Percentiles rank a stretch among this genome's conserved stretches.
phyloP scores from a whole-genome alignment of 768 basidiomycete genomes.

The Exidia glandulosa region DNA sequence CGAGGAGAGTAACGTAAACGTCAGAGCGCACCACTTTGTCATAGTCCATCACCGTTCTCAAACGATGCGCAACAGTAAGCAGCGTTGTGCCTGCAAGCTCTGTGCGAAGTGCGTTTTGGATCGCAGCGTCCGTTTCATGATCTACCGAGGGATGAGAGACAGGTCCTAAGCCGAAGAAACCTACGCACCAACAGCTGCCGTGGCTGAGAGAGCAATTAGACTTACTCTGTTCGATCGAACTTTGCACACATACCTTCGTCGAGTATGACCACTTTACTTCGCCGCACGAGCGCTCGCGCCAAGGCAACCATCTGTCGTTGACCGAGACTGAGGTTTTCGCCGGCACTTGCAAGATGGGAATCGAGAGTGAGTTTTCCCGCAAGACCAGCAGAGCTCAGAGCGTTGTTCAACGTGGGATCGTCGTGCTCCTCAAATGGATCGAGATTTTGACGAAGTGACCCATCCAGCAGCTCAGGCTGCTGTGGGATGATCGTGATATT shows the following conservation, averaged over 20 bases:
- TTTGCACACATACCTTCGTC: conserved; percentile 34
- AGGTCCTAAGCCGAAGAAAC: not conserved
- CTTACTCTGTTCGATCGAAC: not conserved
- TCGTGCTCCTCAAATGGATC: conserved; percentile 49
- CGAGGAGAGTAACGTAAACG: not conserved
- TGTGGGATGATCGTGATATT: conserved; percentile 24
- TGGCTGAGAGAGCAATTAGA: conserved; percentile 15
- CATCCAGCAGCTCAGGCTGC: conserved; percentile 29
- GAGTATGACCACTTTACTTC: conserved; percentile 44
- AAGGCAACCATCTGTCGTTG: conserved; percentile 39
- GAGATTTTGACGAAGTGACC: conserved; percentile 46
- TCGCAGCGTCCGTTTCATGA: conserved; percentile 43
- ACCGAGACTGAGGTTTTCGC: conserved; percentile 28
- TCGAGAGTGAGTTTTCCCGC: conserved; percentile 33
- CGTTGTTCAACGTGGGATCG: conserved; percentile 28
- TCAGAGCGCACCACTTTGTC: conserved; percentile 18
- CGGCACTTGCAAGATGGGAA: conserved; percentile 28
- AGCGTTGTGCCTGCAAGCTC: conserved; percentile 23
- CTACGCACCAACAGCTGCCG: conserved; percentile 29
- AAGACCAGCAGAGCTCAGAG: conserved; percentile 14
- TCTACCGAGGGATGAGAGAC: not conserved
- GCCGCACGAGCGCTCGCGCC: conserved; percentile 36
- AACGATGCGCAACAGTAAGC: conserved; percentile 32
- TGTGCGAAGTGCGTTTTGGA: conserved; percentile 22
- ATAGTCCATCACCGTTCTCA: conserved; percentile 21